These are phyloP conservation scores for Gardenia jasminoides DNA, from an alignment of 257 asterid genomes.

Conservation along the genomic window DNA sequence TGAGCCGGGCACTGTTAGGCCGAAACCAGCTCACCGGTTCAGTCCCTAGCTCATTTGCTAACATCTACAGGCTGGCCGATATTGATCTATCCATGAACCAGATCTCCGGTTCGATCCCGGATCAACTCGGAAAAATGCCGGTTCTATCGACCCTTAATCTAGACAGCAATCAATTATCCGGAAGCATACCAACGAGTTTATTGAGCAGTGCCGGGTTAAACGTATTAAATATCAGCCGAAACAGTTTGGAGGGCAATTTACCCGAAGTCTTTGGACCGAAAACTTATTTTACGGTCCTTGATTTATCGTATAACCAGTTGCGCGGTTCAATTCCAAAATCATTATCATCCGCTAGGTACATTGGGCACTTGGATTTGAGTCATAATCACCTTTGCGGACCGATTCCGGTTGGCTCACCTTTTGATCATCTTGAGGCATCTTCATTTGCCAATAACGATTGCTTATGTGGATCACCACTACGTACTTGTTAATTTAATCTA, in stretches of 20 bases:
- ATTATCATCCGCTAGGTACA: conserved; percentile 53
- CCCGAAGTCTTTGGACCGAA: conserved; percentile 71
- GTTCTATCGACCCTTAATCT: conserved; percentile 78
- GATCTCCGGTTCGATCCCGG: conserved; percentile 66
- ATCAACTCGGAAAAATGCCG: conserved; percentile 76
- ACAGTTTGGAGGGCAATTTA: conserved; percentile 59
- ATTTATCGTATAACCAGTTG: conserved; percentile 65
- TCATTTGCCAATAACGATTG: conserved; percentile 85
- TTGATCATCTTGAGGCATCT: conserved; percentile 80
- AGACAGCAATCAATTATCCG: conserved; percentile 59
- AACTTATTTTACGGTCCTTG: conserved; percentile 67
- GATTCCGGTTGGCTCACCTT: conserved; percentile 82
- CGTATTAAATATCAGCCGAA: conserved; percentile 68
- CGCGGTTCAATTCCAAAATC: conserved; percentile 71
- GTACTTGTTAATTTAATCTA: conserved; percentile 36
- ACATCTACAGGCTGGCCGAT: conserved; percentile 69
- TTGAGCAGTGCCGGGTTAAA: conserved; percentile 67
- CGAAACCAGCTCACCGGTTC: conserved; percentile 76
- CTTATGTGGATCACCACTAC: conserved; percentile 80
- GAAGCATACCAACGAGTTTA: conserved; percentile 51
- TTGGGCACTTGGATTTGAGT: conserved; percentile 91
- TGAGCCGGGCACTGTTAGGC: conserved; percentile 77
- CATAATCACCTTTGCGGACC: conserved; percentile 83
- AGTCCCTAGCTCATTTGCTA: conserved; percentile 60
- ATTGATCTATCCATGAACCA: conserved; percentile 69